These are phyloP conservation scores for Pseudocercospora fuligena DNA, from an alignment of 2,329 filamentous ascomycete species.

Conservation along the genomic window DNA sequence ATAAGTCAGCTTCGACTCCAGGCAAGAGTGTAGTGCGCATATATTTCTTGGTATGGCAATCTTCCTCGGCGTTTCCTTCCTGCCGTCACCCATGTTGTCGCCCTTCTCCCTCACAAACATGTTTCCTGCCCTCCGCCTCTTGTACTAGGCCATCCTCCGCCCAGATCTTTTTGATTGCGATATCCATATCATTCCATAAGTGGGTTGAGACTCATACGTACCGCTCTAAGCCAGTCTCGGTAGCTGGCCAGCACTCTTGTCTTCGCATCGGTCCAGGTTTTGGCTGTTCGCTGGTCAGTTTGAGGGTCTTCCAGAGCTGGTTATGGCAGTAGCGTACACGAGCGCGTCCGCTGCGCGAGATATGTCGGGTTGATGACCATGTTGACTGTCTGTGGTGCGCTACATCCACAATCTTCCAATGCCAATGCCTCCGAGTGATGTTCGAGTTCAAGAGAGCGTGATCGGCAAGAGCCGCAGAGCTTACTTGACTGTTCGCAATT, in stretches of 20 bases:
- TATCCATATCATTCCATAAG: neutral
- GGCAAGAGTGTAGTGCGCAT: neutral
- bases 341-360: conserved; percentile 67
- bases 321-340: conserved; percentile 46
- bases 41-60: neutral
- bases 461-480: neutral
- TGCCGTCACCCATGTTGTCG: neutral
- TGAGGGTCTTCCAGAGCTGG: neutral
- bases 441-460: neutral
- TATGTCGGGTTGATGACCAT: conserved; percentile 86
- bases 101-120: neutral
- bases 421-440: neutral
- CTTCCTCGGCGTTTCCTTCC: conserved; percentile 21
- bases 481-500: neutral
- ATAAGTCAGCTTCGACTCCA: neutral
- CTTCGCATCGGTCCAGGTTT: conserved; percentile 88
- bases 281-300: conserved; percentile 61
- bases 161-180: neutral
- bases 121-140: neutral
- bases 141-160: neutral
- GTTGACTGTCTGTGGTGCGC: conserved; percentile 15
- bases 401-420: neutral
- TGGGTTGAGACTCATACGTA: conserved; percentile 56
- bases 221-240: conserved; percentile 93
- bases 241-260: conserved; percentile 86